Evolutionary conservation across 1,284 basidiomycete genomes (phyloP).

Genomic region (Pholiota adiposa): DNA sequence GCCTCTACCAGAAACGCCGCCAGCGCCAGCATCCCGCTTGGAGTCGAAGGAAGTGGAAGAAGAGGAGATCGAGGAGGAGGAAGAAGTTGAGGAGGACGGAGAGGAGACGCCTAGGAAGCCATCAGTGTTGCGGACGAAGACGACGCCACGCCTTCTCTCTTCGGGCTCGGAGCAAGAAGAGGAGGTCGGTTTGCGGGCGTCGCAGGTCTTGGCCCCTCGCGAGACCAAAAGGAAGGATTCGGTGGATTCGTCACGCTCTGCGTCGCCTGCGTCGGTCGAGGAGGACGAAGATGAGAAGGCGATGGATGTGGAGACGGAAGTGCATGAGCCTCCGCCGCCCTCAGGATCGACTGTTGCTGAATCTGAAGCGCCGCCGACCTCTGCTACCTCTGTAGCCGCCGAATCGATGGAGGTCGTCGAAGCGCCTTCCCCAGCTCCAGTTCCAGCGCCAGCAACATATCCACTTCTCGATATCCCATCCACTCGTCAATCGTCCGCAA

Average conservation of each 20-base stretch:
- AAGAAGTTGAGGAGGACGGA: not conserved
- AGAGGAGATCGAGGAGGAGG: not conserved
- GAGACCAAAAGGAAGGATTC: not conserved
- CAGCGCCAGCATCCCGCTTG: too few species aligned
- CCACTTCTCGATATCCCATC: too few species aligned
- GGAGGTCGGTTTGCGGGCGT: not conserved
- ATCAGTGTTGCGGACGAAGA: not conserved
- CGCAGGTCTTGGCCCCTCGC: not conserved
- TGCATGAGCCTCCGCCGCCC: not conserved
- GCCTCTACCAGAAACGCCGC: not conserved
- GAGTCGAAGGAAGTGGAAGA: conserved; percentile 1
- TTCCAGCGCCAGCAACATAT: not conserved
- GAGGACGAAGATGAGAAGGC: not conserved
- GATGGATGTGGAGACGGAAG: not conserved
- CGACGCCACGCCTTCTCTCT: not conserved
- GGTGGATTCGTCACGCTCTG: not conserved
- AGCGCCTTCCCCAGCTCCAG: not conserved
- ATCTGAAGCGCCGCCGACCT: not conserved
- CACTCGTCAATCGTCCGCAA: too few species aligned
- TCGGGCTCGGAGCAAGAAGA: not conserved
- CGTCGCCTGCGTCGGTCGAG: not conserved
- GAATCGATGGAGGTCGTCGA: not conserved
- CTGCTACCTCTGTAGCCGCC: not conserved
- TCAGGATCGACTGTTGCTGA: not conserved
- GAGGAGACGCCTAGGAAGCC: not conserved